Percentiles rank a stretch among this genome's conserved stretches.
Conservation (phyloP, 495 filamentous ascomycete species). For the Penicillium cataractarum region DNA sequence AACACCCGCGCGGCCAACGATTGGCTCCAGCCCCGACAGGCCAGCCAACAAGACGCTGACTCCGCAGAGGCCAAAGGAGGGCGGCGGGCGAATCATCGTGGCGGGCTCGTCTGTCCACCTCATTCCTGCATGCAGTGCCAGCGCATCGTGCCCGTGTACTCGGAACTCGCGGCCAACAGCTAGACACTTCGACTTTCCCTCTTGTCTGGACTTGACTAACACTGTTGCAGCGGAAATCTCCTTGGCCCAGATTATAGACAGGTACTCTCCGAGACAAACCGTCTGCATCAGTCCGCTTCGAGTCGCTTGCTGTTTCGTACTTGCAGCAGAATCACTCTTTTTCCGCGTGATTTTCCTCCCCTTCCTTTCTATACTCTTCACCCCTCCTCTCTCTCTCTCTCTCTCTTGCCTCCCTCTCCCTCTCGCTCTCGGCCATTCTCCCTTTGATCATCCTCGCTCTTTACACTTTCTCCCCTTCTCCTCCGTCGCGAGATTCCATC, state of each 20-base stretch:
- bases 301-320: constrained; percentile 14
- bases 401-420: neutral
- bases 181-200: no score
- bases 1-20: neutral
- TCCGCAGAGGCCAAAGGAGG: constrained; percentile 30
- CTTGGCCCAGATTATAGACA: neutral
- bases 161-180: constrained; percentile 21
- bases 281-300: constrained; percentile 29
- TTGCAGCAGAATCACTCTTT: neutral
- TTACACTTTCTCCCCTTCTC: neutral
- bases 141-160: constrained; percentile 28
- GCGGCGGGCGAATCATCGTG: constrained; percentile 36
- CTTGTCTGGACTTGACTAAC: no score
- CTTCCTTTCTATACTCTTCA: neutral
- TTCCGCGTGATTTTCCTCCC: constrained; percentile 8
- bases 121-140: constrained; percentile 44
- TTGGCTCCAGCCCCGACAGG: neutral
- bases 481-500: constrained; percentile 14
- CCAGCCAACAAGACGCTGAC: constrained; percentile 22
- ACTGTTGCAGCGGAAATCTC: neutral
- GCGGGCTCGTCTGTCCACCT: constrained; percentile 27
- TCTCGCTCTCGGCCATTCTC: neutral
- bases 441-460: neutral
- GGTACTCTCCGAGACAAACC: constrained; percentile 22
- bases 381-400: neutral